Evolutionary conservation across 139 green algal genomes (phyloP).

Genomic region (Deuterostichococcus epilithicus): DNA sequence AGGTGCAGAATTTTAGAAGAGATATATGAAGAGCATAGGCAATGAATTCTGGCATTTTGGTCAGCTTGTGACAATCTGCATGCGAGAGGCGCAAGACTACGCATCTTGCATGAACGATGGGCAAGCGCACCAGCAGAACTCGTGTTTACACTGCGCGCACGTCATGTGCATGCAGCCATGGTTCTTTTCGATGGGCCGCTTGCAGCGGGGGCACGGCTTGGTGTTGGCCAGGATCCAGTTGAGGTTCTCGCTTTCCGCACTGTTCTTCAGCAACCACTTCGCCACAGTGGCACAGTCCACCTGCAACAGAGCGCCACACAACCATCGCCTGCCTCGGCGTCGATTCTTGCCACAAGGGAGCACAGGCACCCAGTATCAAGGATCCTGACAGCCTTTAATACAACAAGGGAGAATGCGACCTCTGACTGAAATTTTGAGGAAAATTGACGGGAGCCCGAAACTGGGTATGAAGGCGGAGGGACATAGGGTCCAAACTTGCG

Average conservation of each 20-base stretch:
- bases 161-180: constrained; percentile 89
- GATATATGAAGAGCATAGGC: too few relatives aligned
- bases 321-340: not conserved
- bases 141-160: constrained; percentile 62
- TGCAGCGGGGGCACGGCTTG: constrained; percentile 79
- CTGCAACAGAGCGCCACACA: constrained; percentile 13
- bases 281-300: constrained; percentile 54
- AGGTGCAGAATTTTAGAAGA: too few relatives aligned
- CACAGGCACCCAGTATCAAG: too few relatives aligned
- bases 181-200: constrained; percentile 86
- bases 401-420: too few relatives aligned
- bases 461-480: not conserved
- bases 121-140: constrained; percentile 49
- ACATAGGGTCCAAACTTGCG: not conserved
- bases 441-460: not conserved
- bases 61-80: not conserved
- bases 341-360: too few relatives aligned
- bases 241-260: constrained; percentile 74
- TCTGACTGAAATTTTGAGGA: constrained; percentile 1
- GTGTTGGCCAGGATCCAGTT: constrained; percentile 81
- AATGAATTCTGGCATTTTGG: constrained; percentile 8
- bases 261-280: constrained; percentile 76
- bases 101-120: too few relatives aligned
- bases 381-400: too few relatives aligned
- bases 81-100: not conserved